Percentiles rank a stretch among this genome's conserved stretches.
These are phyloP conservation scores for Cubamyces lactineus DNA, from an alignment of 768 basidiomycete genomes.

Conservation along the genomic window DNA sequence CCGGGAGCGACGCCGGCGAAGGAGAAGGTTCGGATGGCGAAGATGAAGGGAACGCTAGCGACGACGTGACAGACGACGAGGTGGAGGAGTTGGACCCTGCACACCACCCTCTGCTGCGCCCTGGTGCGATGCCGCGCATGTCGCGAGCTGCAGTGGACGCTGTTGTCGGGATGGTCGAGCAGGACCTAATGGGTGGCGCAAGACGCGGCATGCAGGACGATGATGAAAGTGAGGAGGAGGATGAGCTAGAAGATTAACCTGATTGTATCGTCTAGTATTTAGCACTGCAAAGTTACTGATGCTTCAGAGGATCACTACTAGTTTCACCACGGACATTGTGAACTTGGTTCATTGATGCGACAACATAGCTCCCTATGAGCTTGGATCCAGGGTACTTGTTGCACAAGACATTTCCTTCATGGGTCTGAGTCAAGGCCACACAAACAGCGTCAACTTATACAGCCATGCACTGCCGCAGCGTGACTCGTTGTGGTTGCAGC, in stretches of 20 bases:
- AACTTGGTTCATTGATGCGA: no score
- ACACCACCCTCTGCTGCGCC: slow-evolving; percentile 63
- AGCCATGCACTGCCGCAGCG: no score
- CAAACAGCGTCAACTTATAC: no score
- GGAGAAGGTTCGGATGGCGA: slow-evolving; percentile 38
- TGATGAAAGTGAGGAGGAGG: slow-evolving; percentile 45
- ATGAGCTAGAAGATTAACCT: slow-evolving; percentile 50
- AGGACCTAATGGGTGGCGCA: slow-evolving; percentile 48
- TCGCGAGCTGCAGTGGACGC: slow-evolving; percentile 67
- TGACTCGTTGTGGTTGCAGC: no score
- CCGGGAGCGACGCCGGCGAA: slow-evolving; percentile 41
- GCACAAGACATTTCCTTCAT: no score
- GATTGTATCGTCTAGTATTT: neutral
- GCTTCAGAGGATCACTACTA: no score
- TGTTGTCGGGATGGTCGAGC: slow-evolving; percentile 64
- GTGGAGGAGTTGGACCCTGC: slow-evolving; percentile 52
- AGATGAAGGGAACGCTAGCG: slow-evolving; percentile 34
- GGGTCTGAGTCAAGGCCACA: no score
- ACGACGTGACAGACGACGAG: slow-evolving; percentile 36
- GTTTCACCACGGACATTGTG: no score
- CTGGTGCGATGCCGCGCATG: slow-evolving; percentile 69
- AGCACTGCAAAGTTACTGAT: no score
- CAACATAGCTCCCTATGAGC: no score
- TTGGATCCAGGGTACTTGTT: no score
- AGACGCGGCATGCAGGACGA: slow-evolving; percentile 22